Base-by-base conservation (phyloP, 1,139 yeast species). In the Blastobotrys malaysiensis region DNA sequence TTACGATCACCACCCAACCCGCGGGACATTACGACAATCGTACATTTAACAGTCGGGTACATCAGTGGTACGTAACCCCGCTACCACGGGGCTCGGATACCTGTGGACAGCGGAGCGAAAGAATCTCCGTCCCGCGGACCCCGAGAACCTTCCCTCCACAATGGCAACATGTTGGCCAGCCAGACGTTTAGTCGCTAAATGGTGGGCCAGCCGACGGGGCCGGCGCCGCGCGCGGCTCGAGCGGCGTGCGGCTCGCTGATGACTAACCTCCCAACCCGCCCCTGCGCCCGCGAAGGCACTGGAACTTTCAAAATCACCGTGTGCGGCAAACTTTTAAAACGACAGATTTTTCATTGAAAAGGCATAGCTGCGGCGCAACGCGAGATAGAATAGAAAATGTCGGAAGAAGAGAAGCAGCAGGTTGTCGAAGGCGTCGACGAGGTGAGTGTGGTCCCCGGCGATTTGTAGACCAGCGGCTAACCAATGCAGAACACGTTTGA, bases 401-500 rank as follows among this genome's bases (percentile, higher is more conserved):
- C 46, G 46, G 53, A 51, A 31, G 50, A 51, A n/a, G 49, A 51
- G 24, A 43, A 26, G 27, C 51, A 43, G 24, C 26, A 44, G 24
- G 36, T 26, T 3, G 36, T 26, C 36, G 36, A 26, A 7, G 36
- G 13, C 9, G 36, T 26, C 9, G 36, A 26, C 36, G 36, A 26
- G 36, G 36, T 26, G 36, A 26, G 36, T 26, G 7, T 5, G 7
- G 26, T 22, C n/a, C n/a, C n/a, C n/a, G n/a, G n/a, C n/a, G 26
- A 22, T 7, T 5, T 7, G 7, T 22, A 7, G 7, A 22, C 7
- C 26, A 22, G 26, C 26, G 7, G 54, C 54, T 46, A 48, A 44
- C 44, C 55, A 55, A 43, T 55, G 52, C 1, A 26, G 36, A 26
- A 26, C 36, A 18, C 52, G 27, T 53, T 53, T 27, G 56, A 53